Base-by-base conservation (phyloP, 768 basidiomycete genomes). In the Mycena kentingensis region DNA sequence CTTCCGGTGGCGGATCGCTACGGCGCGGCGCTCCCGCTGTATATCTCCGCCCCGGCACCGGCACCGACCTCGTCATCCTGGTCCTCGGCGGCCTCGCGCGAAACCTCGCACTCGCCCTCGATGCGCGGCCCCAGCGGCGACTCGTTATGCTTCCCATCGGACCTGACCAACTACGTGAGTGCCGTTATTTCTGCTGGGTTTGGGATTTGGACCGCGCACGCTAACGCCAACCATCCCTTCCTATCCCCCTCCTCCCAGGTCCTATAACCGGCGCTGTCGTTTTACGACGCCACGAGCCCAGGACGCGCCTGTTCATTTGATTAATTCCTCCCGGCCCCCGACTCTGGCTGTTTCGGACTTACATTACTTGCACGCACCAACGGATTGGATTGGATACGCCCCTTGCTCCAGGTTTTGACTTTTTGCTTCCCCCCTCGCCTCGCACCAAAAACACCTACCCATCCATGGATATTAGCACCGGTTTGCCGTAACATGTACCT, bases 231-330 rank as follows among this genome's bases (percentile, higher is more conserved):
- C 8, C n/a, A n/a, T n/a, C n/a, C 41, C 41, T 42, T 19, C 24
- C 21, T 42, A 42, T 42, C 41, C n/a, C n/a, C n/a, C n/a, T n/a
- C n/a, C n/a, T 42, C 41, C 41, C 41, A 42, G 41, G 41, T 42
- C 22, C 26, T 42, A 42, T 42, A 42, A n/a, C 31, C 16, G n/a
- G n/a, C n/a, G n/a, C n/a, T 32, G 10, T 8, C 8, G 31, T 32
- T 32, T 8, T 16, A 8, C 16, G 26, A 26, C 19, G 41, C 41
- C 41, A 22, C 8, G n/a, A n/a, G 12, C 22, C 41, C 25, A 6
- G 21, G 12, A 19, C 11, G 22, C 5, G 12, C 6, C 41, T 22
- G 22, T 26, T 42, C 26, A 42, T 42, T 26, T 42, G 41, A 38
- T 38, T 38, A 38, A 38, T 38, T 38, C 8, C 37, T 19, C 19